Evolutionary conservation across 163 green algal species (phyloP).

Genomic region (Scenedesmus sp.): DNA sequence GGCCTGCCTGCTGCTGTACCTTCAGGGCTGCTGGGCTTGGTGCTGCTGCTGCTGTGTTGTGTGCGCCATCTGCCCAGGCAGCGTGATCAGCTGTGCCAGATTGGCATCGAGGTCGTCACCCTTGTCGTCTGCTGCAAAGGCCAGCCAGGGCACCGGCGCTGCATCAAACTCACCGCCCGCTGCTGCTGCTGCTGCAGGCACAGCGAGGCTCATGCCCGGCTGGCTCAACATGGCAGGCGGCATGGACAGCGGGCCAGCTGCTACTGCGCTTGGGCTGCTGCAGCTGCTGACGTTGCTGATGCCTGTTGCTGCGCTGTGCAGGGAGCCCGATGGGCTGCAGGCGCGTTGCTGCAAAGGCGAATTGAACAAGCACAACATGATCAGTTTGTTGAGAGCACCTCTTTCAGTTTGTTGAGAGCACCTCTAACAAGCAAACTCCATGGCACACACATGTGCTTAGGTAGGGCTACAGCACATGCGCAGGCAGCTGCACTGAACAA

Average conservation of each 20-base stretch:
- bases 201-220: not conserved
- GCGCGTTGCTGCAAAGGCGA: not conserved
- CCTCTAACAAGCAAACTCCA: too few species aligned
- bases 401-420: too few species aligned
- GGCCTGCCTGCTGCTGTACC: not conserved
- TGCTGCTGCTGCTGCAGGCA: not conserved
- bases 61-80: not conserved
- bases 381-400: too few species aligned
- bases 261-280: not conserved
- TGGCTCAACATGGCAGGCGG: not conserved
- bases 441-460: not conserved
- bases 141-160: slow-evolving; percentile 15
- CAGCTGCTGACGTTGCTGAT: not conserved
- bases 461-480: not conserved
- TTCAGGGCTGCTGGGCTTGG: not conserved
- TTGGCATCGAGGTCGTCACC: slow-evolving; percentile 27
- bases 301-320: slow-evolving; percentile 3
- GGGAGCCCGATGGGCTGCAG: slow-evolving; percentile 16
- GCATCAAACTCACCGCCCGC: not conserved
- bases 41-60: not conserved
- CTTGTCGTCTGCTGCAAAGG: slow-evolving; percentile 37
- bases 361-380: not conserved
- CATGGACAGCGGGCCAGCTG: not conserved
- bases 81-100: slow-evolving; percentile 28
- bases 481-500: not conserved